These are phyloP conservation scores for Oryza brachyantha DNA, from an alignment of 176 grass and related monocot species.

Conservation along the genomic window DNA sequence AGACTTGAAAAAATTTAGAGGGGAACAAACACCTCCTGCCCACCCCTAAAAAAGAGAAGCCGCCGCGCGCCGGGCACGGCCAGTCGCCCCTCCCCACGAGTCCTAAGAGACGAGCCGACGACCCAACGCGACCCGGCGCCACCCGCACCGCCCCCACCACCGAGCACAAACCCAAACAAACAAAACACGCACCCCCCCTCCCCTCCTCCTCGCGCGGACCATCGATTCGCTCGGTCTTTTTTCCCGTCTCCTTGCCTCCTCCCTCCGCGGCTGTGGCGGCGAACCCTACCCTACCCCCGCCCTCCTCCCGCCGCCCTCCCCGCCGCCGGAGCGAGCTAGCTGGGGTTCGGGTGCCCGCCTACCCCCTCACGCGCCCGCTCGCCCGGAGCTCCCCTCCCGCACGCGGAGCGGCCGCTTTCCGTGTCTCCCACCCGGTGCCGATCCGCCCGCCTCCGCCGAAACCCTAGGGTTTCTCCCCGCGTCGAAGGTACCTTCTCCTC, in stretches of 20 bases:
- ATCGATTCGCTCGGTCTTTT: not conserved
- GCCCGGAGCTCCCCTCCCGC: not conserved
- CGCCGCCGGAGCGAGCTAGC: no score
- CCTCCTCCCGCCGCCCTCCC: not conserved
- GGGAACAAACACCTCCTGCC: no score
- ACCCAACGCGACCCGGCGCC: no score
- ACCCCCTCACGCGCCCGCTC: not conserved
- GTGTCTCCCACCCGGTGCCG: not conserved
- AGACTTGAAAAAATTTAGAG: no score
- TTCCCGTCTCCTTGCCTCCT: no score
- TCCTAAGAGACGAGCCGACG: not conserved
- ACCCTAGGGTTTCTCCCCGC: conserved; percentile 26
- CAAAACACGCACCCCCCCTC: not conserved
- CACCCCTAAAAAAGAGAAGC: not conserved
- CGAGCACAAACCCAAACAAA: no score
- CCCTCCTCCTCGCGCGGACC: not conserved
- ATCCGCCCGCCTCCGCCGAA: conserved; percentile 22
- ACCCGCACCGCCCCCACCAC: no score
- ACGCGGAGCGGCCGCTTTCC: no score
- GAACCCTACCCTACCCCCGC: not conserved
- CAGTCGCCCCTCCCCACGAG: no score
- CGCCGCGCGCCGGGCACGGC: no score
- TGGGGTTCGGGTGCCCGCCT: not conserved
- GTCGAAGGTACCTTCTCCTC: conserved; percentile 33
- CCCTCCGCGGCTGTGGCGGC: conserved; percentile 13